Evolutionary conservation across 129 eudicot species (phyloP).

Genomic region (Silybum marianum): DNA sequence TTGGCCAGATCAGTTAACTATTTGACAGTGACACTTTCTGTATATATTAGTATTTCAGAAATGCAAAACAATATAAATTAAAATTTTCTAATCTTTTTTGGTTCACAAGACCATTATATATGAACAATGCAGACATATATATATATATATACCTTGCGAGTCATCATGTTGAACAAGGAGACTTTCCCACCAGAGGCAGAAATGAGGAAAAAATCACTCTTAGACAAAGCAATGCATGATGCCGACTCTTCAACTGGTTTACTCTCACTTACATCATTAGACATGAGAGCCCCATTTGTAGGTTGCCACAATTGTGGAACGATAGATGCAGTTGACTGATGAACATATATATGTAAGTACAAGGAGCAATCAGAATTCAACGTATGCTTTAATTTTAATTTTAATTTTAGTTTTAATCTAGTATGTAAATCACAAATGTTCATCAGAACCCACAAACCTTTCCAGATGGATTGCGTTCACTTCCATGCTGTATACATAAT

Average conservation of each 20-base stretch:
- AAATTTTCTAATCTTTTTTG: not conserved
- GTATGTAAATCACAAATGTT: not conserved
- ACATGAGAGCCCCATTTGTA: slow-evolving; percentile 56
- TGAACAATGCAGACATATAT: not conserved
- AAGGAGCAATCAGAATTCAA: slow-evolving; percentile 34
- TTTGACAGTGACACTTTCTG: not conserved
- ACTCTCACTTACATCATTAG: slow-evolving; percentile 37
- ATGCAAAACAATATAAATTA: not conserved
- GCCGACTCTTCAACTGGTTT: slow-evolving; percentile 69
- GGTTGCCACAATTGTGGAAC: slow-evolving; percentile 86
- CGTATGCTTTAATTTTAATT: not conserved
- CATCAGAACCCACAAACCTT: slow-evolving; percentile 41
- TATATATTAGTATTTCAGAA: not conserved
- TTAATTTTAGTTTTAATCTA: not conserved
- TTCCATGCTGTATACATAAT: slow-evolving; percentile 52
- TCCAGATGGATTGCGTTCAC: slow-evolving; percentile 65
- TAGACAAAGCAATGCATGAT: slow-evolving; percentile 77
- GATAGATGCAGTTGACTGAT: slow-evolving; percentile 60
- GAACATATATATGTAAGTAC: not conserved
- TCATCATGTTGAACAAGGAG: slow-evolving; percentile 91
- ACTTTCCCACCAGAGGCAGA: slow-evolving; percentile 93
- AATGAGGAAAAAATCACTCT: slow-evolving; percentile 85
- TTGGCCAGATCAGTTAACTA: slow-evolving; percentile 17
- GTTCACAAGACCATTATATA: not conserved
- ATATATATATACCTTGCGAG: slow-evolving; percentile 56